phyloP scores from a whole-genome alignment of 73 alveolate genomes.

The Stentor coeruleus region DNA sequence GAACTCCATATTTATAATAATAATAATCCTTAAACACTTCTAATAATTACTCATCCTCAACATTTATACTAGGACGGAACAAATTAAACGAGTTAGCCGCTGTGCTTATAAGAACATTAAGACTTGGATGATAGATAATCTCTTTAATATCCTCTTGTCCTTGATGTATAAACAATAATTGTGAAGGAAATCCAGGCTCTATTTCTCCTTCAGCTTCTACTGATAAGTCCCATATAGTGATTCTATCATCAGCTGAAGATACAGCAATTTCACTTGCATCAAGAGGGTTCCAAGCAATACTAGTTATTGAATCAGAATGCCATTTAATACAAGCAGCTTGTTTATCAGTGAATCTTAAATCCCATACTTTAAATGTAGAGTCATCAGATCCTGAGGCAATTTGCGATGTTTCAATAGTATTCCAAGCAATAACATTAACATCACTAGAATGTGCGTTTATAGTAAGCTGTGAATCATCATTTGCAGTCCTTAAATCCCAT shows the following conservation, averaged over 20 bases:
- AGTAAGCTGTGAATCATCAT: conserved; percentile 56
- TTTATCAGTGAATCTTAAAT: conserved; percentile 62
- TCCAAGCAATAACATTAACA: conserved; percentile 90
- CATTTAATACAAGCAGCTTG: conserved; percentile 84
- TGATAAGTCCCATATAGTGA: conserved; percentile 87
- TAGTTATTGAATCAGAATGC: conserved; percentile 86
- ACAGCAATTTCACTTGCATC: conserved; percentile 88
- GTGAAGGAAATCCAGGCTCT: conserved; percentile 76
- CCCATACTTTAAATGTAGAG: conserved; percentile 89
- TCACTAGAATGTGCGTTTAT: conserved; percentile 80
- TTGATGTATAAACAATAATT: conserved; percentile 84
- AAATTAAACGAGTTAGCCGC: conserved; percentile 87
- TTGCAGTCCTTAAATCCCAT: conserved; percentile 81
- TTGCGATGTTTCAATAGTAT: conserved; percentile 56
- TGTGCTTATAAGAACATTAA: conserved; percentile 66
- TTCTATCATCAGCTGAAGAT: conserved; percentile 78
- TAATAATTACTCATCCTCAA: conserved; percentile 52
- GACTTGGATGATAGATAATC: conserved; percentile 78
- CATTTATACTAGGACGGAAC: conserved; percentile 80
- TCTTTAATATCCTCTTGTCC: conserved; percentile 88
- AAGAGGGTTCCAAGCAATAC: conserved; percentile 79
- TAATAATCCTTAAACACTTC: neutral
- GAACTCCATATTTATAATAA: too few relatives aligned
- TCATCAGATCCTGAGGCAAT: conserved; percentile 92
- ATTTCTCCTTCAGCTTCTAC: conserved; percentile 82